Evolutionary conservation across 2,329 filamentous ascomycete genomes (phyloP), one percentile per base, ranked within the genome.

Genomic region (Lithohypha guttulata): DNA sequence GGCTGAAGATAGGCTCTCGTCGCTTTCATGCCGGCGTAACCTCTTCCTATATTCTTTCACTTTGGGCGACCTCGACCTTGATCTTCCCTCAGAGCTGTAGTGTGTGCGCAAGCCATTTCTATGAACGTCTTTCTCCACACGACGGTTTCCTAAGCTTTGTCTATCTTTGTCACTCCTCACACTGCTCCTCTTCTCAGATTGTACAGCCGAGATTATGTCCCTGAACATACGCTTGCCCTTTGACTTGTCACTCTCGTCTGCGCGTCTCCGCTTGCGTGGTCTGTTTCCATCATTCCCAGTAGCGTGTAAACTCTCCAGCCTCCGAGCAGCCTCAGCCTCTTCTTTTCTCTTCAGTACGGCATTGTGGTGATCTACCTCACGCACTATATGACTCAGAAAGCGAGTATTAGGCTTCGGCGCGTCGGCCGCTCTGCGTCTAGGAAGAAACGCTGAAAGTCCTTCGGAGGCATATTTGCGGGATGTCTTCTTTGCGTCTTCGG

Each of bases 331-430:
- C 49, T 96, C 87, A 33, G 81, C 77, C 18, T 79, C 78, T 58
- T 96, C 89, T 54, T 80, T 93, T 1, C 82, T 84, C 13, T 85
- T 74, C 20, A 96, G 68, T 1, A 84, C 82, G 17, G 82, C 77
- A 70, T 98, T 98, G 62, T 98, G 89, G 39, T 63, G 81, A 52
- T 93, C 82, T 6, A 85, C 93, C 50, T 91, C 82, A 47, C 80
- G 81, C 45, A 98, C 84, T 41, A 96, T 83, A 53, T 91, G 81
- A 42, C 79, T 79, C 28, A 98, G 65, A 56, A 96, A 96, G 22
- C 82, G 75, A 0, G 84, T 95, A 54, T 98, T 96, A 2, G 89
- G 87, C 57, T 89, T 95, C 1, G 84, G 84, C 47, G 71, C 74
- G 37, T 79, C 75, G 50, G 73, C 73, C 31, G 72, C 62, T 42